These are phyloP conservation scores for Babesia bigemina DNA, from an alignment of 169 alveolate genomes.

Conservation along the genomic window DNA sequence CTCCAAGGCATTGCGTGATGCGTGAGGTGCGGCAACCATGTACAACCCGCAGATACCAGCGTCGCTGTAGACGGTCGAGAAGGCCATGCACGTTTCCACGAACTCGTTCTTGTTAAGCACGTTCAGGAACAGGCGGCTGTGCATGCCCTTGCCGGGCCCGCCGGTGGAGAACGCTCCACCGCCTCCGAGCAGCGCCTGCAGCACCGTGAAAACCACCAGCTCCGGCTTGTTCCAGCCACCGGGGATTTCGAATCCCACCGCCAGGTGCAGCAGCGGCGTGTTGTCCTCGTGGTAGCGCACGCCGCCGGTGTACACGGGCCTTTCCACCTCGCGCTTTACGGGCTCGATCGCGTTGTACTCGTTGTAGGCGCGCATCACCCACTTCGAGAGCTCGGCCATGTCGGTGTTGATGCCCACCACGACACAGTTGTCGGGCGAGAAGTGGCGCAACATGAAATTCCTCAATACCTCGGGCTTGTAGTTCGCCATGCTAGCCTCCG, in stretches of 20 bases:
- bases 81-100: constrained; percentile 89
- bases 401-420: constrained; percentile 84
- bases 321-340: constrained; percentile 6
- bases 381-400: constrained; percentile 81
- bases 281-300: constrained; percentile 79
- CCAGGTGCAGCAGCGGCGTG: constrained; percentile 81
- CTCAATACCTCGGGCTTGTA: constrained; percentile 83
- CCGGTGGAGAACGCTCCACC: constrained; percentile 91
- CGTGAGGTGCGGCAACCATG: constrained; percentile 78
- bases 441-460: constrained; percentile 82
- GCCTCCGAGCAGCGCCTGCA: constrained; percentile 89
- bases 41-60: constrained; percentile 88
- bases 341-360: constrained; percentile 86
- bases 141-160: constrained; percentile 93
- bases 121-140: constrained; percentile 82
- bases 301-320: constrained; percentile 89
- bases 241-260: constrained; percentile 80
- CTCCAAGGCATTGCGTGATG: constrained; percentile 73
- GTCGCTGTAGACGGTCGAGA: constrained; percentile 86
- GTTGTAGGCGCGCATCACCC: constrained; percentile 85
- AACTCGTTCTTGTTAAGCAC: constrained; percentile 83
- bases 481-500: constrained; percentile 71
- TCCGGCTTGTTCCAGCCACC: constrained; percentile 82
- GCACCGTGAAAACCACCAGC: constrained; percentile 77
- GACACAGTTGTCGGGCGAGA: constrained; percentile 79